Conservation (phyloP, 1,284 basidiomycete genomes). For the Ganoderma leucocontextum region DNA sequence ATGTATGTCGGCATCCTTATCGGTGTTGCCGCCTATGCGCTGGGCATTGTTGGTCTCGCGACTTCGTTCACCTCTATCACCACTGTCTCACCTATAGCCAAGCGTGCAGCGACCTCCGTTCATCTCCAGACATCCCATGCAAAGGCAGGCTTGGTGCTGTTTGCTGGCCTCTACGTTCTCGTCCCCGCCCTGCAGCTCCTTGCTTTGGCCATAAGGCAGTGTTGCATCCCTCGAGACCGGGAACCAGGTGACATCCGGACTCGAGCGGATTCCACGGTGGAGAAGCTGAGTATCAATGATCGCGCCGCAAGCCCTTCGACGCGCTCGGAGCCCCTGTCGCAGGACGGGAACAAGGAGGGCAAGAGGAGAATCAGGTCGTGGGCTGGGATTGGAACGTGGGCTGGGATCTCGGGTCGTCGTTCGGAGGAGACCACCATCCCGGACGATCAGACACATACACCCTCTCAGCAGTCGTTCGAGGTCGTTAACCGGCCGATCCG, state of each 20-base stretch:
- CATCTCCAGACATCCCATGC: conserved; percentile 69
- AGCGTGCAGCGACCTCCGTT: conserved; percentile 39
- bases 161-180: conserved; percentile 63
- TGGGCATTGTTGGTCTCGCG: conserved; percentile 68
- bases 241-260: conserved; percentile 27
- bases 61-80: conserved; percentile 67
- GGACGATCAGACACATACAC: conserved; percentile 38
- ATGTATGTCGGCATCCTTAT: conserved; percentile 49
- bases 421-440: conserved; percentile 38
- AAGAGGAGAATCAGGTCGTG: conserved; percentile 37
- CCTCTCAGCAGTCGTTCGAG: conserved; percentile 64
- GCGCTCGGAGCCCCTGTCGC: conserved; percentile 28
- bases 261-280: conserved; percentile 52
- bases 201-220: conserved; percentile 39
- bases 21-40: conserved; percentile 60
- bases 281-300: conserved; percentile 51
- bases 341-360: conserved; percentile 16
- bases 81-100: conserved; percentile 37
- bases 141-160: conserved; percentile 67
- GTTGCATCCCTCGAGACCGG: conserved; percentile 5
- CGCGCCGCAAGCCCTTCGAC: conserved; percentile 39
- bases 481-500: conserved; percentile 73
- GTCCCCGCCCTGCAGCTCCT: conserved; percentile 56
- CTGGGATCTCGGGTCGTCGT: conserved; percentile 34
- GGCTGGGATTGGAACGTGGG: conserved; percentile 36